Base-by-base conservation (phyloP, 2,329 filamentous ascomycete species). In the Dactylellina sp. region DNA sequence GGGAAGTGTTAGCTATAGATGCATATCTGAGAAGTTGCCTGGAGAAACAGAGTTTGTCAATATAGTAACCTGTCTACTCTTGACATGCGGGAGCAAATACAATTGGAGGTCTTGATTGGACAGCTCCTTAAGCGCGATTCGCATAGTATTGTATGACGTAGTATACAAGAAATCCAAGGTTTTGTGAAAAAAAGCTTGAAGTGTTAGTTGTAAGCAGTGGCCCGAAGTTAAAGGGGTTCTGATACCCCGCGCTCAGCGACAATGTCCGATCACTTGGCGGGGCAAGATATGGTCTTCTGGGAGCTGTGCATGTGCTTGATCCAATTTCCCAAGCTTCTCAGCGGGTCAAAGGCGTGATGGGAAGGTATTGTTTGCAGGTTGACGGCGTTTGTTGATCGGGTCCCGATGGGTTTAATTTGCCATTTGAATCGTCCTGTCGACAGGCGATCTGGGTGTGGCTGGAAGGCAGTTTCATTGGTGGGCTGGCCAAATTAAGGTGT, bases 261-360 rank as follows among this genome's bases (percentile, higher is more conserved):
- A 40, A 42, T 42, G 4, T 12, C 35, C 16, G 25, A 32, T 32
- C 28, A 32, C 7, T 46, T 22, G 42, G 52, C 39, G 52, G 52
- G 37, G 37, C 37, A 42, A 56, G 18, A 42, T 40, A 6, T 40
- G 9, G 11, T 40, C n/a, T 40, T 40, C n/a, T n/a, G n/a, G n/a
- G 37, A 40, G 11, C 4, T 5, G 3, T 12, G 3, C 37, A 7
- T 11, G 24, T n/a, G 14, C 9, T 12, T 7, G 52, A 66, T 66
- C 44, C 63, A 68, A 68, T 68, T 53, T 68, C 53, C 53, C 35
- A 56, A 39, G 18, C 14, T 56, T 14, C 50, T 20, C 49, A 9
- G 25, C 2, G 46, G 20, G 46, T 22, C 20, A 49, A 32, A 12
- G 24, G 24, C 18, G 24, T 37, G 28, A 37, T 9, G 32, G 16